Evolutionary conservation across 2,329 filamentous ascomycete species (phyloP), one percentile per base, ranked within the genome.

Genomic region (Spiromastix sp.): DNA sequence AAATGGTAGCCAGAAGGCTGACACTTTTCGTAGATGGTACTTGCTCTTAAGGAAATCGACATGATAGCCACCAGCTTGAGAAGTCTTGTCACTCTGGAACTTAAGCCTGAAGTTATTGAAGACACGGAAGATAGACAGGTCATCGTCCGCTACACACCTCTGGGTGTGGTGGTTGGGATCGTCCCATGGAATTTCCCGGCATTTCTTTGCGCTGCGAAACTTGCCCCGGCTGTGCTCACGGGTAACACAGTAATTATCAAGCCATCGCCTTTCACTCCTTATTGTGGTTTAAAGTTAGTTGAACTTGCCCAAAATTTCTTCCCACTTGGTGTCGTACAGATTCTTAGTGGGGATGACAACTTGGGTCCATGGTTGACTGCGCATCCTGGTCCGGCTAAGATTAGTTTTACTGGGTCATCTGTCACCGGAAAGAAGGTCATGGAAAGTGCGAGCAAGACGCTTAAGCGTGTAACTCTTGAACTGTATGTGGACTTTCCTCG

Each of bases 171-270:
- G 2, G 70, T 61, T 9, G 74, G 67, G 39, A 77, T 77, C 44
- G 68, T 70, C 16, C 72, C 73, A 1, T 78, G 74, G 74, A 78
- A 78, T 50, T 77, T 54, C 42, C 59, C 62, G 3, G 39, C 61
- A 8, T 33, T 56, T 13, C 40, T 64, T 15, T 60, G 63, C 9
- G 61, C 64, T 34, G 57, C 69, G 30, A 77, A 77, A 51, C 61
- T 72, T 22, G 59, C 55, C 4, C 58, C 66, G 0, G 61, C 68
- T 0, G 50, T 74, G 3, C 51, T 72, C 16, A 70, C 70, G 0
- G 70, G 68, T 17, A 71, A 72, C 48, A 56, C 60, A n/a, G 56
- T 74, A 13, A 73, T 76, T 43, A 63, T 76, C 41, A 73, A 73
- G 47, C 42, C 42, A 11, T 77, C 72, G 0, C 74, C 63, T 25